A percentile compares a stretch with the other conserved stretches of the same genome.
Evolutionary conservation across 2,329 filamentous ascomycete species (phyloP).

Genomic region (Tolypocladium nubicola): DNA sequence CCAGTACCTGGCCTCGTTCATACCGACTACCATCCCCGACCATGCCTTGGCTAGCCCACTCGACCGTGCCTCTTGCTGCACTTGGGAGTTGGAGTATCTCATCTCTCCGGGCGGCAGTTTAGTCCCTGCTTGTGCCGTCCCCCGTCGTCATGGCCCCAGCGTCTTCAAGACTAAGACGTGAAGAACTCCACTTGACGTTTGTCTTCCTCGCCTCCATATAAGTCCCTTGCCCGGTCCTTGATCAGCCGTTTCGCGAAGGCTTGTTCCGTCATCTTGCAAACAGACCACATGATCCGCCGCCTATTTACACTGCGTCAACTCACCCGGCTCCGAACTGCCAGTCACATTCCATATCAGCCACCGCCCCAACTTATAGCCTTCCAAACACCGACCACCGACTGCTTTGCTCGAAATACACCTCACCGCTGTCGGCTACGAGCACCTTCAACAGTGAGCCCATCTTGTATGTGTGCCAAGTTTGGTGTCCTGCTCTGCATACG

Average conservation of each 20-base stretch:
- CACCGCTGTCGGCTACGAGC: background rate
- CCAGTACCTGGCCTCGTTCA: background rate
- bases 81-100: background rate
- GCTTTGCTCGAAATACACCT: background rate
- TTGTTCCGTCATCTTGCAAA: background rate
- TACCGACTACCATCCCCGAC: background rate
- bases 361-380: background rate
- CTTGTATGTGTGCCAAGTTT: background rate
- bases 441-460: background rate
- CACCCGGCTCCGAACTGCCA: background rate
- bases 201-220: constrained; percentile 2
- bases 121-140: constrained; percentile 3
- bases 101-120: constrained; percentile 5
- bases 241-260: background rate
- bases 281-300: too few relatives aligned
- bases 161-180: constrained; percentile 2
- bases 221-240: constrained; percentile 1
- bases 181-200: constrained; percentile 3
- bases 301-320: background rate
- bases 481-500: background rate
- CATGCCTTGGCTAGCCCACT: background rate
- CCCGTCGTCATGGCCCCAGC: constrained; percentile 2
- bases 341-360: background rate
- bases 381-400: background rate
- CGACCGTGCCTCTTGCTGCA: constrained; percentile 2